Conservation (phyloP, 2,329 filamentous ascomycete genomes). For the Xenoacremonium recifei region DNA sequence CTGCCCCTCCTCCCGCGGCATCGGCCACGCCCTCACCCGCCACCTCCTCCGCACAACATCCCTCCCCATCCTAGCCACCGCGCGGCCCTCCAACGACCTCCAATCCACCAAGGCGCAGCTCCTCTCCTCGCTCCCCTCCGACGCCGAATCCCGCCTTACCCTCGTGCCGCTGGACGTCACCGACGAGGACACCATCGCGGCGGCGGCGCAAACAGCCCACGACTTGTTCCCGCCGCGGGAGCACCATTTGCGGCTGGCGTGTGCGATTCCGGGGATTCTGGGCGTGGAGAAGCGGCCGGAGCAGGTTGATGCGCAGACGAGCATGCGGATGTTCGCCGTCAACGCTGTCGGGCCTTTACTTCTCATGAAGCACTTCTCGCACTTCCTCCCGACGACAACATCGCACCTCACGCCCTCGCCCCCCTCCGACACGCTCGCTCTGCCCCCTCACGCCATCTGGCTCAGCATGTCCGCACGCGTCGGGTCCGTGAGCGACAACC, state of each 20-base stretch:
- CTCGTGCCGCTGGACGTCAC: conserved; percentile 44
- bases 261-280: conserved; percentile 70
- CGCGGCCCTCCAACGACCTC: conserved; percentile 35
- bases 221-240: conserved; percentile 48
- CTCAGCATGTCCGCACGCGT: conserved; percentile 78
- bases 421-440: conserved; percentile 21
- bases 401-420: conserved; percentile 33
- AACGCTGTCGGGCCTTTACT: conserved; percentile 75
- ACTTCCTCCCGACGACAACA: conserved; percentile 63
- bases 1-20: conserved; percentile 47
- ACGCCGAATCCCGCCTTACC: conserved; percentile 35
- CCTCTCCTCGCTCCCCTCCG: conserved; percentile 27
- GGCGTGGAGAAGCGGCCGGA: conserved; percentile 68
- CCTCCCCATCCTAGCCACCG: conserved; percentile 47
- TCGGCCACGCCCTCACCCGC: conserved; percentile 47
- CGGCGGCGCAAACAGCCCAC: conserved; percentile 51
- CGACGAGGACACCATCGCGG: conserved; percentile 61
- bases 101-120: conserved; percentile 33
- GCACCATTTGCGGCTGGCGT: conserved; percentile 65
- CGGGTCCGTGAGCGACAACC: conserved; percentile 71
- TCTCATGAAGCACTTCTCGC: conserved; percentile 72
- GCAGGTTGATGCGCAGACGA: conserved; percentile 60
- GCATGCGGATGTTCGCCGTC: conserved; percentile 68
- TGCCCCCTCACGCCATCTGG: conserved; percentile 60
- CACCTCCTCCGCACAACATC: conserved; percentile 47